These are phyloP conservation scores for Flaveria sonorensis DNA, from an alignment of 129 eudicot genomes.

Conservation along the genomic window DNA sequence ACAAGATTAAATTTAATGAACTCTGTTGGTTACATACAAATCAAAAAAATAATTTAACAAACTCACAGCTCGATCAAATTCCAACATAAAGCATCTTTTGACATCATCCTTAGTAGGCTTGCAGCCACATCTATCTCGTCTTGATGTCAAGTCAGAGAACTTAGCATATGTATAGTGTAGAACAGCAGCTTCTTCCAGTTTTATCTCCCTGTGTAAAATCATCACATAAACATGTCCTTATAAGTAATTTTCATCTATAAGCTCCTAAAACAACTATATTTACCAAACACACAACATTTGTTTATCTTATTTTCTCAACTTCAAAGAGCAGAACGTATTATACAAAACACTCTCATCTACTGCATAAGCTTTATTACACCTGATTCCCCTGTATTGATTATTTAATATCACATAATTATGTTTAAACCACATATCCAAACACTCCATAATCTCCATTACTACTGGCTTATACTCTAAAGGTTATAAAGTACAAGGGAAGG, in stretches of 20 bases:
- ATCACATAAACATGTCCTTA: not conserved
- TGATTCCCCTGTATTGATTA: not conserved
- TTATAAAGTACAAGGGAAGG: conserved; percentile 8
- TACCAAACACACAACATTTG: not conserved
- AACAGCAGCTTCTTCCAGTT: conserved; percentile 94
- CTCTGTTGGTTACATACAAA: conserved; percentile 15
- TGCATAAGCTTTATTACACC: not conserved
- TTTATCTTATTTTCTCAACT: not conserved
- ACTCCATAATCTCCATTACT: not conserved
- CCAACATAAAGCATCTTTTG: conserved; percentile 94
- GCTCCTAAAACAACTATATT: not conserved
- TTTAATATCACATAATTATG: not conserved
- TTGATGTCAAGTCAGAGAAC: conserved; percentile 90
- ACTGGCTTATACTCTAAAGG: conserved; percentile 2
- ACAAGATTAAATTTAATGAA: conserved; percentile 8
- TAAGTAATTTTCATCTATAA: not conserved
- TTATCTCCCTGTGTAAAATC: conserved; percentile 67
- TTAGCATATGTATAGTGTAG: conserved; percentile 85
- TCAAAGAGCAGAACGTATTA: not conserved
- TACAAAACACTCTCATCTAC: too few relatives aligned
- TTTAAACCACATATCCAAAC: not conserved
- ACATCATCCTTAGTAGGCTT: conserved; percentile 96
- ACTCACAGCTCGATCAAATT: conserved; percentile 93
- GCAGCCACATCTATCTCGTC: conserved; percentile 95
- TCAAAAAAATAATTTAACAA: not conserved